Base-by-base conservation (phyloP, 106 monocot species). In the Platanthera zijinensis region DNA sequence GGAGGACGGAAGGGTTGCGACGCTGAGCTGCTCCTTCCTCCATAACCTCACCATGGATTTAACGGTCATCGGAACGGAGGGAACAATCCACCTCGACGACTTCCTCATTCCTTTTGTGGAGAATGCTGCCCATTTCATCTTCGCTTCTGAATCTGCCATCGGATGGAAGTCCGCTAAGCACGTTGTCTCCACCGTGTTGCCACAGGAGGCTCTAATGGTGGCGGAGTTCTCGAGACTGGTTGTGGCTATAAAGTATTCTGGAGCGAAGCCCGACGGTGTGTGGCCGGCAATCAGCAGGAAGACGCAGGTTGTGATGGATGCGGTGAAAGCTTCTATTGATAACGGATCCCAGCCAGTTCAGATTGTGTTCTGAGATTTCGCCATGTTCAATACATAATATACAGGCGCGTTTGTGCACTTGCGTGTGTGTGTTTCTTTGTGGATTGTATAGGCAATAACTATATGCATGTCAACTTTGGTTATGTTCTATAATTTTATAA, bases 181-280 rank as follows among this genome's bases (percentile, higher is more conserved):
- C 53, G 75, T 78, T 9, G 84, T 92, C 7, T 62, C 25, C 2
- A 82, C 84, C 21, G 87, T 86, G 1, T 78, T 89, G 4, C 89
- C 87, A 13, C 95, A 92, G 75, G 95, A 95, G 72, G 84, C 83
- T 1, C 59, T 69, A 17, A 92, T 95, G 95, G 83, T 92, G 4
- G 6, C 21, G 57, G 95, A 95, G 79, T 95, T 95, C 71, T 61
- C 89, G 0, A 85, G 89, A 50, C 63, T 95, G 68, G 95, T 85
- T 8, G 22, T 50, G 6, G 39, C 22, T 50, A 87, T 91, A 51
- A 86, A 80, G 57, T 75, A 52, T 13, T 63, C 46, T 48, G 80
- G 80, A 8, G 30, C 15, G 39, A 61, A 67, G 75, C 80, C 80
- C 5, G 75, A 80, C 48, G 13, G 3, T n/a, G 75, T 69, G 12